phyloP scores from a whole-genome alignment of 441 rosid genomes.

The Cnidoscolus chayamansa region DNA sequence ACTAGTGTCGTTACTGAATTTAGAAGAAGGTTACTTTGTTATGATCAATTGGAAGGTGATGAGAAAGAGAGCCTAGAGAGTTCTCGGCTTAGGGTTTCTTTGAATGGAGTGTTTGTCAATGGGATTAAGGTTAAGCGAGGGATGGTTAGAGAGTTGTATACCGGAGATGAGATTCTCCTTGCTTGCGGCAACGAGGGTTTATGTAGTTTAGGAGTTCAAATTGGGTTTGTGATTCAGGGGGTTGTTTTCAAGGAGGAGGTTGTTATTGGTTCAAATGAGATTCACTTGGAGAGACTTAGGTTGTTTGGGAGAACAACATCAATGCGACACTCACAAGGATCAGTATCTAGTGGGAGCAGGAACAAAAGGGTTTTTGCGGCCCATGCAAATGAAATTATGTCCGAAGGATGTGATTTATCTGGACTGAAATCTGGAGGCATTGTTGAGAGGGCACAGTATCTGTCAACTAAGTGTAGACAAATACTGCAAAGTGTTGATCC shows the following conservation, averaged over 20 bases:
- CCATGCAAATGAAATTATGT: slow-evolving; percentile 32
- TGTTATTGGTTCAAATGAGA: slow-evolving; percentile 20
- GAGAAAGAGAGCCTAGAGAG: slow-evolving; percentile 23
- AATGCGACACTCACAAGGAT: slow-evolving; percentile 46
- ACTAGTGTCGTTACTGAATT: slow-evolving; percentile 35
- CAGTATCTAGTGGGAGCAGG: slow-evolving; percentile 52
- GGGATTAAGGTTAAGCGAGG: slow-evolving; percentile 46
- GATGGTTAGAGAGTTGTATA: slow-evolving; percentile 39
- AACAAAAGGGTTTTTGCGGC: slow-evolving; percentile 70
- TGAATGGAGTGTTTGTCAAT: slow-evolving; percentile 69
- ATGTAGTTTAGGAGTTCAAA: slow-evolving; percentile 8
- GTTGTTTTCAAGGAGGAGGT: slow-evolving; percentile 49
- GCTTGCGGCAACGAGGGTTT: slow-evolving; percentile 23
- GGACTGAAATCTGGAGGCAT: slow-evolving; percentile 26
- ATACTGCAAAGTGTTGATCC: slow-evolving; percentile 63
- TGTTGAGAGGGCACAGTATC: slow-evolving; percentile 38
- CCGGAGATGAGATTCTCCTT: slow-evolving; percentile 75
- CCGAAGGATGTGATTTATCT: slow-evolving; percentile 23
- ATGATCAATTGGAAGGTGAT: slow-evolving; percentile 34
- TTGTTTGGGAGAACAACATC: slow-evolving; percentile 31
- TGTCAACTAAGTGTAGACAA: slow-evolving; percentile 48
- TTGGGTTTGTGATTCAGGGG: slow-evolving; percentile 26
- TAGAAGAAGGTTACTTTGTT: slow-evolving; percentile 34
- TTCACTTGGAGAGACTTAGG: slow-evolving; percentile 23
- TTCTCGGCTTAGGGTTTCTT: slow-evolving; percentile 34